phyloP scores from a whole-genome alignment of 495 filamentous ascomycete species.

The Bacidia rubella region DNA sequence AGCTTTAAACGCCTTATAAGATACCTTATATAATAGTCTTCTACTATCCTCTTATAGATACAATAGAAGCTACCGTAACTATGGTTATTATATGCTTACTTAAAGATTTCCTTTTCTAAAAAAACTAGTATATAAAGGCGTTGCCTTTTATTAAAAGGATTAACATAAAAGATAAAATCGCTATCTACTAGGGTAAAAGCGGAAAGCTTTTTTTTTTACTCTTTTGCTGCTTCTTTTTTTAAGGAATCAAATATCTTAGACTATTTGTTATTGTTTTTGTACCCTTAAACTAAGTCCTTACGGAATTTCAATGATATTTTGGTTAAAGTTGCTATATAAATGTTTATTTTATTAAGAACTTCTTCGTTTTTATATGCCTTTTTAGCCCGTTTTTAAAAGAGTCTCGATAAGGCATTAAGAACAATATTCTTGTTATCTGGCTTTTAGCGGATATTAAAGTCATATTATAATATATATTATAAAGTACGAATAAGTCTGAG shows the following conservation, averaged over 20 bases:
- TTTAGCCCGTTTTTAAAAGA: too few relatives aligned
- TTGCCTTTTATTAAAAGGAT: neutral
- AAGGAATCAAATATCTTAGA: neutral
- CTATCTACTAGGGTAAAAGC: neutral
- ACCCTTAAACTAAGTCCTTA: neutral
- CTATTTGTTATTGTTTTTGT: neutral
- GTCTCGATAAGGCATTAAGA: neutral
- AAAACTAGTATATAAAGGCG: neutral
- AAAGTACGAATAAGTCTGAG: neutral
- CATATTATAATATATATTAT: neutral
- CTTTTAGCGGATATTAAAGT: neutral
- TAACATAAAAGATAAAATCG: neutral
- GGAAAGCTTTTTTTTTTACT: neutral
- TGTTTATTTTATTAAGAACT: neutral
- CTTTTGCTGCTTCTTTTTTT: neutral
- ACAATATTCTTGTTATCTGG: neutral
- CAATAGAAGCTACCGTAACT: neutral
- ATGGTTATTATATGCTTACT: neutral
- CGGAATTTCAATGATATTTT: neutral
- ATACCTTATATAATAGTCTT: constrained; percentile 7
- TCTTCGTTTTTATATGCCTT: neutral
- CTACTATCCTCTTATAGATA: neutral
- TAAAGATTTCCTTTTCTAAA: constrained; percentile 2
- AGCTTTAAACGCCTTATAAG: neutral
- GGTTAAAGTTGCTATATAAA: neutral